phyloP scores from a whole-genome alignment of 139 green algal genomes.

The Spirogloea muscicola region DNA sequence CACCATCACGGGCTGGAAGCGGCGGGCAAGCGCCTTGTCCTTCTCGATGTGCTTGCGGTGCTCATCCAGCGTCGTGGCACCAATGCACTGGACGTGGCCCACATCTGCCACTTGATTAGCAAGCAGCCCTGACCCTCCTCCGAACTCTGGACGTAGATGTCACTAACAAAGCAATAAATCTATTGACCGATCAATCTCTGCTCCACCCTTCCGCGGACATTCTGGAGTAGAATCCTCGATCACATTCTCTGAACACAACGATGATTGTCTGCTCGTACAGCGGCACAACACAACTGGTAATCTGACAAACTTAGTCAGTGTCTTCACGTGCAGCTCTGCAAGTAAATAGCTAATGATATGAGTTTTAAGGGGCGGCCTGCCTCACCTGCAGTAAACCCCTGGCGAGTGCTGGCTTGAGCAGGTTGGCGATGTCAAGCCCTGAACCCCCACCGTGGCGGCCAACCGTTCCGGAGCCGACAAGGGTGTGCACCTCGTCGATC shows the following conservation, averaged over 20 bases:
- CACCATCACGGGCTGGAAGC: conserved; percentile 75
- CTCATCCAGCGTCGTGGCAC: conserved; percentile 67
- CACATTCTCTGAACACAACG: not conserved
- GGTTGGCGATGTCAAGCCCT: conserved; percentile 90
- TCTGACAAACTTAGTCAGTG: too few species aligned
- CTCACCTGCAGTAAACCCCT: conserved; percentile 34
- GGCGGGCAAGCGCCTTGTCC: conserved; percentile 87
- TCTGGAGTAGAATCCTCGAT: not conserved
- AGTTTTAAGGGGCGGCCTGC: not conserved
- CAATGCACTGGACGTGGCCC: conserved; percentile 67
- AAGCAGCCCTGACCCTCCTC: too few species aligned
- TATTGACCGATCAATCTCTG: not conserved
- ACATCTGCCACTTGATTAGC: not conserved
- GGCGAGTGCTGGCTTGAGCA: conserved; percentile 83
- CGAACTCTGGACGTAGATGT: too few species aligned
- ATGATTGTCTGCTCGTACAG: not conserved
- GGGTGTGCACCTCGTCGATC: conserved; percentile 89
- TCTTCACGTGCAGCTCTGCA: too few species aligned
- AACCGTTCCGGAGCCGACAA: conserved; percentile 81
- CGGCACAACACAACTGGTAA: not conserved
- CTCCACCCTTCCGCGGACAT: not conserved
- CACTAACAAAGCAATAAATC: not conserved
- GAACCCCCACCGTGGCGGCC: conserved; percentile 51
- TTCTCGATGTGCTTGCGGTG: conserved; percentile 89
- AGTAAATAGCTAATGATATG: not conserved